A percentile compares a stretch with the other conserved stretches of the same genome.
phyloP scores from a whole-genome alignment of 2,329 filamentous ascomycete genomes.

The Fusarium liriodendri region DNA sequence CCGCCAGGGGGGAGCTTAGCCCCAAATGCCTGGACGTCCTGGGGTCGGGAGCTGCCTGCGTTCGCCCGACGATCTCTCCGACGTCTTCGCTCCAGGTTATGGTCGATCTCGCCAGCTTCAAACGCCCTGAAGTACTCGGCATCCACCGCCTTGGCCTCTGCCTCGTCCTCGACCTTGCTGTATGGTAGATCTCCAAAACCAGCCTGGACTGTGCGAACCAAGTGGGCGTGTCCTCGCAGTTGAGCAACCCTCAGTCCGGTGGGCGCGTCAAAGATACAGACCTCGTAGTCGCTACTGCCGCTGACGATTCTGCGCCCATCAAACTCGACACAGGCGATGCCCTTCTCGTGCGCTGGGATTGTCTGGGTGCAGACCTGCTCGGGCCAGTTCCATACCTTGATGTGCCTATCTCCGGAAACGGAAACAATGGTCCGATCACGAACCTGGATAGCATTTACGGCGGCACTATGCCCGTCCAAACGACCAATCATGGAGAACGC shows the following conservation, averaged over 20 bases:
- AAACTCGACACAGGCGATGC: slow-evolving; percentile 97
- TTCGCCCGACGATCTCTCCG: slow-evolving; percentile 63
- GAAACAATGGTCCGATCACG: slow-evolving; percentile 88
- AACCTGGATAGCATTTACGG: slow-evolving; percentile 96
- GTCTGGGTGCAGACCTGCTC: slow-evolving; percentile 81
- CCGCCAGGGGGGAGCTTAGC: slow-evolving; percentile 91
- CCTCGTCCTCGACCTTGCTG: slow-evolving; percentile 78
- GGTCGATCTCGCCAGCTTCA: slow-evolving; percentile 60
- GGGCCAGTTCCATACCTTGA: slow-evolving; percentile 95
- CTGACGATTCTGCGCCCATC: slow-evolving; percentile 94
- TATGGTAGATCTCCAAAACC: slow-evolving; percentile 91
- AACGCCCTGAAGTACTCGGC: slow-evolving; percentile 74
- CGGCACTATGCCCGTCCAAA: slow-evolving; percentile 86
- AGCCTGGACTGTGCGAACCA: slow-evolving; percentile 95
- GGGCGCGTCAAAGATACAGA: slow-evolving; percentile 91
- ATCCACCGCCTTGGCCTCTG: slow-evolving; percentile 80
- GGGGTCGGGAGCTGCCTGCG: slow-evolving; percentile 78
- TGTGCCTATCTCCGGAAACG: slow-evolving; percentile 90
- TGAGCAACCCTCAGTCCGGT: slow-evolving; percentile 91
- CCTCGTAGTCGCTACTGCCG: slow-evolving; percentile 94
- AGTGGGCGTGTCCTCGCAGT: slow-evolving; percentile 81
- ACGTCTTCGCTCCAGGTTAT: slow-evolving; percentile 47
- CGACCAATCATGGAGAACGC: slow-evolving; percentile 83
- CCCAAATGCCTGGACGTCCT: slow-evolving; percentile 82
- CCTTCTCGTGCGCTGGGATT: slow-evolving; percentile 89